A percentile compares a stretch with the other conserved stretches of the same genome.
Evolutionary conservation across 257 asterid species (phyloP).

Genomic region (Solanum microdontum): DNA sequence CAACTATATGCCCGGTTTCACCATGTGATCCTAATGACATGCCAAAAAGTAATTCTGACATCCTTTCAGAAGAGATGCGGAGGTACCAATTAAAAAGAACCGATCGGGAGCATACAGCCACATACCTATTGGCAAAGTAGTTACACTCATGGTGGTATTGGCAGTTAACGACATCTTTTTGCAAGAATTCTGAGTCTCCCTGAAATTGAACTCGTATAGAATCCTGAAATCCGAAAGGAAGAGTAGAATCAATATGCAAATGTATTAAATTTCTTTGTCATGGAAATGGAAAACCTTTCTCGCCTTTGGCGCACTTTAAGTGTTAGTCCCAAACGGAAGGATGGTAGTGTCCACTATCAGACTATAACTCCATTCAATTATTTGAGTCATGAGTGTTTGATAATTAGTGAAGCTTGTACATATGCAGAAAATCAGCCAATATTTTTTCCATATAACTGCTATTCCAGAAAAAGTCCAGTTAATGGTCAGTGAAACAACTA

Average conservation of each 20-base stretch:
- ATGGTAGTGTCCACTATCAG: neutral
- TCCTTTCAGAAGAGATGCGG: neutral
- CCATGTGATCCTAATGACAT: neutral
- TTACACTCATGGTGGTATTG: slow-evolving; percentile 14
- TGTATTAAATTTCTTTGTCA: neutral
- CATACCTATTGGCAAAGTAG: slow-evolving; percentile 26
- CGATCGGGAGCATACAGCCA: neutral
- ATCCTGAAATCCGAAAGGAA: neutral
- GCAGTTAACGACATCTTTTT: slow-evolving; percentile 25
- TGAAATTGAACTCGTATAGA: neutral
- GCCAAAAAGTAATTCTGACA: neutral
- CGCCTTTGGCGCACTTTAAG: neutral
- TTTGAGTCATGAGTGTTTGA: neutral
- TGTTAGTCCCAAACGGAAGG: neutral
- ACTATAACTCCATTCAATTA: neutral
- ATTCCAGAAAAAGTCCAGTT: neutral
- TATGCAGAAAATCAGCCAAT: neutral
- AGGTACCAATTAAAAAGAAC: neutral
- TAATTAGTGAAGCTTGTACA: neutral
- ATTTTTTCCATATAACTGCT: neutral
- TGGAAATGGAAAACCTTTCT: neutral
- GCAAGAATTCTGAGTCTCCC: neutral
- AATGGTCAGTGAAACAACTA: neutral
- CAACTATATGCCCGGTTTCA: neutral
- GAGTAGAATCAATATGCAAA: neutral